Base-by-base conservation (phyloP, 1,284 basidiomycete species). In the Heterobasidion parviporum region DNA sequence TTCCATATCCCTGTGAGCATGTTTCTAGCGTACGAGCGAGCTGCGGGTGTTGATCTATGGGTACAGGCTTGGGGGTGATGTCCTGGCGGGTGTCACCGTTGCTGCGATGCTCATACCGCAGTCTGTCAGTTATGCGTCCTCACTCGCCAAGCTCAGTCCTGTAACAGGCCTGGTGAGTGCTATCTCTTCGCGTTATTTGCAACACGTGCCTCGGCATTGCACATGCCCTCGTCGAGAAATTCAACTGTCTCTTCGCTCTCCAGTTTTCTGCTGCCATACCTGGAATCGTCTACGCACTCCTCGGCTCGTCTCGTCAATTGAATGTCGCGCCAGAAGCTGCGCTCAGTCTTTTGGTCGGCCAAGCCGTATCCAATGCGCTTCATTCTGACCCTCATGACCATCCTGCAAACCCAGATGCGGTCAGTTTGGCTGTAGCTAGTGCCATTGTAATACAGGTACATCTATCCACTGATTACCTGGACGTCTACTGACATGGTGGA, bases 321-420 rank as follows among this genome's bases (percentile, higher is more conserved):
- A 89, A 80, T 69, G 90, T 97, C 41, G 93, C 93, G 1, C 90
- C 94, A 1, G 95, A 98, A 68, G 94, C 94, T 0, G 85, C 94
- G 0, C 74, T 97, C 6, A 90, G 87, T 54, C 76, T 98, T n/a
- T 77, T 98, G 12, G 80, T 96, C 33, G 94, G 94, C 6, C 92
- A 96, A 68, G 83, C 89, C 5, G 79, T 97, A 43, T 77, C 82
- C 33, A 85, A 89, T 43, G 74, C 87, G 56, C 74, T 85, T 12
- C 82, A 83, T 61, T 76, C 79, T 9, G 76, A 84, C 61, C 80
- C 80, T 2, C 84, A 86, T 61, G 72, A 72, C 14, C 72, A 77
- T 52, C 76, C 79, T 5, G 62, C 69, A 14, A 68, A 87, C 58
- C 67, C 80, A 1, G 80, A 87, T 52, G 74, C 75, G 15, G 62